Conservation (phyloP, 768 basidiomycete species). For the Grammothele lineata region DNA sequence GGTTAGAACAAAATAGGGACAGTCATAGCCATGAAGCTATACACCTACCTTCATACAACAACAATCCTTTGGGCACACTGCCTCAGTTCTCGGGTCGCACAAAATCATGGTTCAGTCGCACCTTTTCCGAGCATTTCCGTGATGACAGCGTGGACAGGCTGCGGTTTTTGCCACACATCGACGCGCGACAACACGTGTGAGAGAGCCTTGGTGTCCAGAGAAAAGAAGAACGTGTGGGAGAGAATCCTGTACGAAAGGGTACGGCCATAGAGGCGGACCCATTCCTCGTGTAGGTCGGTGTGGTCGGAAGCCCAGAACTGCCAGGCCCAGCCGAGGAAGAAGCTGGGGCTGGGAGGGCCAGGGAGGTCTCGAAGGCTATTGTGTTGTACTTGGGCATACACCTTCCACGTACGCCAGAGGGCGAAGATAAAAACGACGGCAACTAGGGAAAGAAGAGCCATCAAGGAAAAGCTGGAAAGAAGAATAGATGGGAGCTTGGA, state of each 20-base stretch:
- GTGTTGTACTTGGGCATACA: too few relatives aligned
- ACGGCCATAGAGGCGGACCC: not conserved
- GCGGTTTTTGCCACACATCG: slow-evolving; percentile 55
- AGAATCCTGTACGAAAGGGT: slow-evolving; percentile 2
- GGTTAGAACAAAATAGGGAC: too few relatives aligned
- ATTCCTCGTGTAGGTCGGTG: slow-evolving; percentile 5
- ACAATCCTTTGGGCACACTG: slow-evolving; percentile 39
- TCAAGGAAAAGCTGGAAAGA: too few relatives aligned
- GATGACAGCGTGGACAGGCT: slow-evolving; percentile 33
- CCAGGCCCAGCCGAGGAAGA: slow-evolving; percentile 1
- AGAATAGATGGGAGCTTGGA: too few relatives aligned
- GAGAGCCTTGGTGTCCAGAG: slow-evolving; percentile 55
- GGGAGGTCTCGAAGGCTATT: not conserved
- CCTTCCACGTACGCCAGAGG: too few relatives aligned
- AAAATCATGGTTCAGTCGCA: slow-evolving; percentile 6
- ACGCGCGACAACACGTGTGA: slow-evolving; percentile 58
- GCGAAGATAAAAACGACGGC: too few relatives aligned
- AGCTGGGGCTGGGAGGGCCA: slow-evolving; percentile 3
- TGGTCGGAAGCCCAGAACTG: slow-evolving; percentile 2
- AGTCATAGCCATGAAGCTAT: not conserved
- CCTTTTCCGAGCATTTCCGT: slow-evolving; percentile 40
- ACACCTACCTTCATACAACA: slow-evolving; percentile 32
- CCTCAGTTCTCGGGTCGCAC: not conserved
- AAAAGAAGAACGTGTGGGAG: slow-evolving; percentile 4
- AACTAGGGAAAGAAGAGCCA: too few relatives aligned